These are phyloP conservation scores for Trichoderma breve DNA, from an alignment of 2,329 filamentous ascomycete species.

Conservation along the genomic window DNA sequence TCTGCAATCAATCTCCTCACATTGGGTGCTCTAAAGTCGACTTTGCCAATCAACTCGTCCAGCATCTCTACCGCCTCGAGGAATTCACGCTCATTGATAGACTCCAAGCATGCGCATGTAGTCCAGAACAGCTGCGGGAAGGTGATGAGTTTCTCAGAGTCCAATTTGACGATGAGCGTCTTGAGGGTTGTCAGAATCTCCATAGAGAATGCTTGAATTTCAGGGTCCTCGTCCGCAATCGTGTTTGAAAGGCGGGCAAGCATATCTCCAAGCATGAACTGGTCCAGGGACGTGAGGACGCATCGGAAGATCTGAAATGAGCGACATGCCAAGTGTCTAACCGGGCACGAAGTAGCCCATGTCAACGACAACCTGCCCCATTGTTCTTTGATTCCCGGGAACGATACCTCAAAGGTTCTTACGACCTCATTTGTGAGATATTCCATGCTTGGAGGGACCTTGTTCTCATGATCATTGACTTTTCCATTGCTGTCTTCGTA, in stretches of 20 bases:
- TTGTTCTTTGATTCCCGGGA: conserved; percentile 82
- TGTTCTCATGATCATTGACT: conserved; percentile 68
- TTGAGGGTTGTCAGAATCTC: conserved; percentile 94
- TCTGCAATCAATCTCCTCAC: conserved; percentile 72
- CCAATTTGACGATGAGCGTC: conserved; percentile 82
- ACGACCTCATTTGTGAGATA: conserved; percentile 79
- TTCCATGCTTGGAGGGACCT: conserved; percentile 85
- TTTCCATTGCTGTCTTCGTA: conserved; percentile 90
- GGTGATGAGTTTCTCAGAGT: conserved; percentile 73
- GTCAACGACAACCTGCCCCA: conserved; percentile 88
- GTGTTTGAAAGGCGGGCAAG: conserved; percentile 92
- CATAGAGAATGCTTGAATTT: conserved; percentile 96
- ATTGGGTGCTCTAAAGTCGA: conserved; percentile 71
- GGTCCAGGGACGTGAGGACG: conserved; percentile 85
- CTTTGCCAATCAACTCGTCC: conserved; percentile 77
- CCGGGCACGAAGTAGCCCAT: conserved; percentile 96
- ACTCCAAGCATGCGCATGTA: conserved; percentile 91
- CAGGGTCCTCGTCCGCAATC: conserved; percentile 88
- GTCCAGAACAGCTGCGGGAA: conserved; percentile 98
- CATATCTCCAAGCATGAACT: conserved; percentile 96
- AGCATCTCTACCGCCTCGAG: conserved; percentile 90
- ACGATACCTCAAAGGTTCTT: conserved; percentile 78
- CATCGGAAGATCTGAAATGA: conserved; percentile 98
- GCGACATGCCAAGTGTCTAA: conserved; percentile 89
- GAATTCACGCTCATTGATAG: conserved; percentile 94